phyloP scores from a whole-genome alignment of 2,329 filamentous ascomycete genomes.

The Aspergillus sp. region DNA sequence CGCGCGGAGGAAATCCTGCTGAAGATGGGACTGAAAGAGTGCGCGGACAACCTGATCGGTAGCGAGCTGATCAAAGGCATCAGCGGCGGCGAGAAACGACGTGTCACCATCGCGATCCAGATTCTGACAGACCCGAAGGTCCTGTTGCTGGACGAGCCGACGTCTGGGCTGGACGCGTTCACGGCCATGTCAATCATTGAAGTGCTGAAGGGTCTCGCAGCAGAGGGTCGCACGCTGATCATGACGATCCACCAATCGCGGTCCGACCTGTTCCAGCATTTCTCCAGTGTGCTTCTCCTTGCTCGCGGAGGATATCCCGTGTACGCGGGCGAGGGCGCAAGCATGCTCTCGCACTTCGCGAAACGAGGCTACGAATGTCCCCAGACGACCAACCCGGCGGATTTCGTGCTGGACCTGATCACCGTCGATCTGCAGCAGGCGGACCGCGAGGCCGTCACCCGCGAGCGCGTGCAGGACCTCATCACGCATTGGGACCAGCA shows the following conservation, averaged over 20 bases:
- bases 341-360: constrained; percentile 66
- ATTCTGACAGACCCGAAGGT: constrained; percentile 73
- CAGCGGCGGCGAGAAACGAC: constrained; percentile 73
- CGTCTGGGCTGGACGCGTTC: constrained; percentile 73
- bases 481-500: constrained; percentile 56
- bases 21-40: constrained; percentile 76
- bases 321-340: constrained; percentile 61
- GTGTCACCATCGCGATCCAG: constrained; percentile 75
- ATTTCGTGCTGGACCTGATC: constrained; percentile 74
- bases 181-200: constrained; percentile 75
- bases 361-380: constrained; percentile 63
- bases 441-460: constrained; percentile 59
- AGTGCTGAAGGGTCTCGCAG: constrained; percentile 66
- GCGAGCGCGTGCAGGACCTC: constrained; percentile 60
- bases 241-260: constrained; percentile 77
- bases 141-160: constrained; percentile 72
- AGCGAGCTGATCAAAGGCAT: constrained; percentile 73
- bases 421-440: constrained; percentile 71
- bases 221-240: constrained; percentile 70
- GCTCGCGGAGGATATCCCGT: constrained; percentile 67
- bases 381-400: constrained; percentile 69
- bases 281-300: constrained; percentile 68
- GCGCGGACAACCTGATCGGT: constrained; percentile 71
- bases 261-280: constrained; percentile 68
- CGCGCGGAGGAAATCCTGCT: constrained; percentile 69